Conservation (phyloP, 768 basidiomycete genomes). For the Hypsizygus marmoreus region DNA sequence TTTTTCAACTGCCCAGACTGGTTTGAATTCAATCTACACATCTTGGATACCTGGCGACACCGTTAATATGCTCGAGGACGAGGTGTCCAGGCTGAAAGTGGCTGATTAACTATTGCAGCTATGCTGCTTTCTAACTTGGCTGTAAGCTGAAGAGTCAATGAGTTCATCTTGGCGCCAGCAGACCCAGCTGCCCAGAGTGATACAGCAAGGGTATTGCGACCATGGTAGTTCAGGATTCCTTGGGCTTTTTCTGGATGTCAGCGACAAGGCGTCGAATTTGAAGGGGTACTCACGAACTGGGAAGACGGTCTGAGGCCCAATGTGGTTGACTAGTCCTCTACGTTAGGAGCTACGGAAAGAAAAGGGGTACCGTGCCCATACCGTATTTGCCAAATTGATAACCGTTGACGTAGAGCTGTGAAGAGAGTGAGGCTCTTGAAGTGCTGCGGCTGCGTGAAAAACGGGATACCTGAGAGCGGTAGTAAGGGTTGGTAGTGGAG, state of each 20-base stretch:
- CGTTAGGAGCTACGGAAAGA: no score
- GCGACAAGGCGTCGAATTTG: no score
- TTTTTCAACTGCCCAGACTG: no score
- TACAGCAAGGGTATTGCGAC: conserved; percentile 47
- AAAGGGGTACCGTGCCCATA: no score
- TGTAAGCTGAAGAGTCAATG: conserved; percentile 38
- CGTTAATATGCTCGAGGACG: conserved; percentile 33
- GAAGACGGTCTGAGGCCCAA: conserved; percentile 44
- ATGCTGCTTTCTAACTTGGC: conserved; percentile 41
- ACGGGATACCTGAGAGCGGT: conserved; percentile 39
- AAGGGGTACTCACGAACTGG: conserved; percentile 45
- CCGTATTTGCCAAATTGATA: conserved; percentile 48
- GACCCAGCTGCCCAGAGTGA: conserved; percentile 47
- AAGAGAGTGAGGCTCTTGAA: not conserved
- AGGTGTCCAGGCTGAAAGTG: conserved; percentile 32
- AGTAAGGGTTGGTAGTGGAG: conserved; percentile 43
- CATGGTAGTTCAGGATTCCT: conserved; percentile 52
- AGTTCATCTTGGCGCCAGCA: conserved; percentile 43
- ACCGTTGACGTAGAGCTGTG: conserved; percentile 44
- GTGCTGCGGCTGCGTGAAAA: not conserved
- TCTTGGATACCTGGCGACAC: not conserved
- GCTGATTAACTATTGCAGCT: conserved; percentile 34
- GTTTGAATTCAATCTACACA: not conserved
- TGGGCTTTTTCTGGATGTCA: no score
- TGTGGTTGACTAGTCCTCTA: conserved; percentile 46